A percentile compares a stretch with the other conserved stretches of the same genome.
Evolutionary conservation across 306 rosid genomes (phyloP).

Genomic region (Senna siamea): DNA sequence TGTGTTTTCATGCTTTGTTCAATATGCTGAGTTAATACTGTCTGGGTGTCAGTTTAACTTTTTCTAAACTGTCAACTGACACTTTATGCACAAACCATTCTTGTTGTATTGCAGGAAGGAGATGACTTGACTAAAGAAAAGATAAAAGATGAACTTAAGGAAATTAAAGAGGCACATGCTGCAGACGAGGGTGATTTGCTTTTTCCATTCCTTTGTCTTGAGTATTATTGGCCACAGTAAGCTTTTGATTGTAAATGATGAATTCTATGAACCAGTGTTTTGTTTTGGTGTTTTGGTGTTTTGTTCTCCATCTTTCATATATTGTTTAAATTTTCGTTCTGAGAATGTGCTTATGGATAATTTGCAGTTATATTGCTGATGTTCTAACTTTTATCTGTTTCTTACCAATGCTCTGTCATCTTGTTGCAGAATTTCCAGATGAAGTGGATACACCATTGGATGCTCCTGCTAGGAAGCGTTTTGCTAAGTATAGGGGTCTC

Average conservation of each 20-base stretch:
- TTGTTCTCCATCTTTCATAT: background rate
- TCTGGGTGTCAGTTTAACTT: conserved; percentile 1
- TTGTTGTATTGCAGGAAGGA: conserved; percentile 63
- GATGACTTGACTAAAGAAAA: conserved; percentile 82
- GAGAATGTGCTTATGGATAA: background rate
- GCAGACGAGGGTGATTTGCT: conserved; percentile 79
- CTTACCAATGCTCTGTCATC: conserved; percentile 26
- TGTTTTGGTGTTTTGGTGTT: background rate
- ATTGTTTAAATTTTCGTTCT: conserved; percentile 15
- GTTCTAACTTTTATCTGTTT: conserved; percentile 2
- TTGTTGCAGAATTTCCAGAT: conserved; percentile 82
- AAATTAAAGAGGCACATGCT: conserved; percentile 86
- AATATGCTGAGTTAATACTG: conserved; percentile 12
- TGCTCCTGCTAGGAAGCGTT: conserved; percentile 81
- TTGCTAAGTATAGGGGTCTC: conserved; percentile 92
- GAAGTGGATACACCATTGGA: conserved; percentile 97
- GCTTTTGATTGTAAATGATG: background rate
- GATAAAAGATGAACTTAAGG: conserved; percentile 76
- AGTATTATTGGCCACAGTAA: background rate
- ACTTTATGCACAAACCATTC: conserved; percentile 24
- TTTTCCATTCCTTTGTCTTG: conserved; percentile 7
- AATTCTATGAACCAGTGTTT: background rate
- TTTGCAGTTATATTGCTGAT: conserved; percentile 26
- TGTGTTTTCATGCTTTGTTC: conserved; percentile 5
- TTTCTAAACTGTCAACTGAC: background rate